A percentile compares a stretch with the other conserved stretches of the same genome.
Evolutionary conservation across 441 rosid species (phyloP).

Genomic region (Rhodomyrtus psidioides): DNA sequence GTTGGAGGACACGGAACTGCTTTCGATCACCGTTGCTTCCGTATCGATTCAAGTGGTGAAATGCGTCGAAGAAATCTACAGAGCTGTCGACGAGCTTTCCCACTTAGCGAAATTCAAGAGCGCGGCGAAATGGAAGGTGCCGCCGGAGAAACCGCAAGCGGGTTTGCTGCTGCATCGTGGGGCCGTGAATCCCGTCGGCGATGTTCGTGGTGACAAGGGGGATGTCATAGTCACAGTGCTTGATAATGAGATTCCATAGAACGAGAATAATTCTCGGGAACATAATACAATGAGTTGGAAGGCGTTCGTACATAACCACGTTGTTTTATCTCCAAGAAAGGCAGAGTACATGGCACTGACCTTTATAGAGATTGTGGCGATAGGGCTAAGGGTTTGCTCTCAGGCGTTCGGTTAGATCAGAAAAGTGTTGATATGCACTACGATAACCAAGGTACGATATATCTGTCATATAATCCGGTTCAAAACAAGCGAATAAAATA

Average conservation of each 20-base stretch:
- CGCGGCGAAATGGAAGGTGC: constrained; percentile 9
- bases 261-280: constrained; percentile 4
- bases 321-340: too few species aligned
- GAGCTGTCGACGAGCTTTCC: constrained; percentile 49
- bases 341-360: too few species aligned
- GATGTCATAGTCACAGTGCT: constrained; percentile 28
- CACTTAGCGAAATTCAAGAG: constrained; percentile 35
- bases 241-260: constrained; percentile 16
- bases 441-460: too few species aligned
- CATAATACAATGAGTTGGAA: neutral
- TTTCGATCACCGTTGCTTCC: constrained; percentile 49
- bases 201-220: constrained; percentile 9
- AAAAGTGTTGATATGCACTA: too few species aligned
- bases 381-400: too few species aligned
- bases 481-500: too few species aligned
- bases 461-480: too few species aligned
- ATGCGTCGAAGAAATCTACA: constrained; percentile 38
- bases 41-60: constrained; percentile 40
- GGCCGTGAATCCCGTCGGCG: constrained; percentile 39
- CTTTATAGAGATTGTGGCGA: too few species aligned
- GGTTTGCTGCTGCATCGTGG: constrained; percentile 38
- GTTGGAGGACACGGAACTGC: constrained; percentile 23
- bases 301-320: too few species aligned
- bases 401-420: too few species aligned
- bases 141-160: constrained; percentile 23